Evolutionary conservation across 306 rosid genomes (phyloP).

Genomic region (Cucurbita argyrosperma): DNA sequence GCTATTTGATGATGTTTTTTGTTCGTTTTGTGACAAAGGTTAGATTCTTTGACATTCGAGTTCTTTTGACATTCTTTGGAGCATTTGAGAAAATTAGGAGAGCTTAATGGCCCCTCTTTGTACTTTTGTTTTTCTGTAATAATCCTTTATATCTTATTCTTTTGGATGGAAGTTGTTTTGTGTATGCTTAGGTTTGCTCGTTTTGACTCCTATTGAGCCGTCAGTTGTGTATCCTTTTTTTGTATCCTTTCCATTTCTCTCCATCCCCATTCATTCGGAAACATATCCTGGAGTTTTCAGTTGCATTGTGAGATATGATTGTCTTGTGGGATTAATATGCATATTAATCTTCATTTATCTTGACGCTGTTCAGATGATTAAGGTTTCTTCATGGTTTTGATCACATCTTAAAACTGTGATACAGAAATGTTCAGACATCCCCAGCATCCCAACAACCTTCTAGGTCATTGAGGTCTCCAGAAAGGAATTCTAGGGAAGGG

Average conservation of each 20-base stretch:
- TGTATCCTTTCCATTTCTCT: neutral
- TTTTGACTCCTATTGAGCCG: neutral
- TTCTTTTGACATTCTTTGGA: neutral
- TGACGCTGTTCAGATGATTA: neutral
- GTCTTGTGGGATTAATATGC: neutral
- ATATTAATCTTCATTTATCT: neutral
- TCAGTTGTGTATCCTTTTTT: neutral
- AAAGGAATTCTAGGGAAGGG: slow-evolving; percentile 19
- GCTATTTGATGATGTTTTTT: neutral
- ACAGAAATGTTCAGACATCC: slow-evolving; percentile 29
- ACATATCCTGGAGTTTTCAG: neutral
- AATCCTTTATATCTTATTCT: neutral
- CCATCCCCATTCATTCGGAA: neutral
- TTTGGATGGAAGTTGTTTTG: neutral
- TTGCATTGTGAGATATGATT: neutral
- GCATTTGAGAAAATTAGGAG: neutral
- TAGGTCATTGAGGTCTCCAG: slow-evolving; percentile 23
- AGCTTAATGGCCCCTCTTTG: neutral
- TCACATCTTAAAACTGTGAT: slow-evolving; percentile 1
- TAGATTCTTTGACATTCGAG: neutral
- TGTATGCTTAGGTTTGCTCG: neutral
- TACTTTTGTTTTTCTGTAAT: neutral
- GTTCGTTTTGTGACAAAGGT: neutral
- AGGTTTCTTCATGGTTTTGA: neutral
- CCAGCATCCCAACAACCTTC: slow-evolving; percentile 21